Base-by-base conservation (phyloP, 495 filamentous ascomycete species). In the Apodospora peruviana region DNA sequence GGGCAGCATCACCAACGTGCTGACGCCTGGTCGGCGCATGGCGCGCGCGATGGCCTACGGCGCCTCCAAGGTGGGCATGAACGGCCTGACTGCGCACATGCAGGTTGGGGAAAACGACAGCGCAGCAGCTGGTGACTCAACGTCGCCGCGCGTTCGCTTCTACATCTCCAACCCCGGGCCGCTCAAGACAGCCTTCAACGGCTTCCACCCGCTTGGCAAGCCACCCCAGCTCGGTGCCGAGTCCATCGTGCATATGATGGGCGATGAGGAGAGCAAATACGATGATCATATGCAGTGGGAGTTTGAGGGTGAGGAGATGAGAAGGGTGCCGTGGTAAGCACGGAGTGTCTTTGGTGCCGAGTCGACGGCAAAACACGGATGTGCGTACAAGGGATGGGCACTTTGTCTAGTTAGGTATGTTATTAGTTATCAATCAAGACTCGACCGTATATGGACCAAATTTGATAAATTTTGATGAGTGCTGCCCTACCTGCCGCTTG, bases 291-390 rank as follows among this genome's bases (percentile, higher is more conserved):
- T 11, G 7, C 19, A 17, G 12, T 45, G 11, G 42, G 42, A 45
- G 42, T 45, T 3, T 16, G 42, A 32, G n/a, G 42, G 42, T 7
- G 42, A 11, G 23, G 27, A 45, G 42, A 45, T 45, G 42, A 45
- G 18, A n/a, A 45, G 14, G 27, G 42, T 45, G 12, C 42, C 24
- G 23, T 45, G 42, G 42, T 45, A 25, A 18, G 9, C 27, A 32
- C 7, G 27, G 27, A 7, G 27, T 32, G 5, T 32, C 27, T 32
- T 32, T 32, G 27, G 27, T n/a, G n/a, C n/a, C n/a, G n/a, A n/a
- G n/a, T n/a, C n/a, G n/a, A n/a, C n/a, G n/a, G n/a, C n/a, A n/a
- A n/a, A n/a, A n/a, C n/a, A n/a, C n/a, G n/a, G n/a, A n/a, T n/a
- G n/a, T n/a, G n/a, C n/a, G n/a, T n/a, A n/a, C n/a, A n/a, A n/a